phyloP scores from a whole-genome alignment of 140 eudicot genomes.

The Bidens hawaiensis region DNA sequence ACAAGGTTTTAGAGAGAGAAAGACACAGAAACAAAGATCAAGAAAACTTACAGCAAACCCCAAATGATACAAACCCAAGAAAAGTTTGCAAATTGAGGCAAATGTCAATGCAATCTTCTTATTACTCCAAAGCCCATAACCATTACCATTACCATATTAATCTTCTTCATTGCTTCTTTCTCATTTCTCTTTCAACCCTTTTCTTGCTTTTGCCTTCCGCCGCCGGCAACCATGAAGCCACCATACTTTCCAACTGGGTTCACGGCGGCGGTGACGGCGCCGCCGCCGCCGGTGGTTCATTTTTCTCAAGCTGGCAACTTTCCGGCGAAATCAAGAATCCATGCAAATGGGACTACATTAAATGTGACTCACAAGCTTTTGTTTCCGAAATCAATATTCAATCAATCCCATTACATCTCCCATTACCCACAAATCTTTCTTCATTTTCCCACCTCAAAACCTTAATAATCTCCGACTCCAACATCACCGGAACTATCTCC shows the following conservation, averaged over 20 bases:
- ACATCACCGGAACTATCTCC: slow-evolving; percentile 70
- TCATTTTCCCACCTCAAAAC: slow-evolving; percentile 37
- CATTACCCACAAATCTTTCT: slow-evolving; percentile 67
- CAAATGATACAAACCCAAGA: slow-evolving; percentile 67
- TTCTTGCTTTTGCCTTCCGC: slow-evolving; percentile 15
- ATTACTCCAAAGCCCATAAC: slow-evolving; percentile 40
- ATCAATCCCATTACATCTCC: slow-evolving; percentile 39
- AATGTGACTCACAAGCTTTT: slow-evolving; percentile 39
- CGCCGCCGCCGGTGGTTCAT: slow-evolving; percentile 38
- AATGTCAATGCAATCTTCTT: slow-evolving; percentile 50
- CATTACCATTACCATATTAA: slow-evolving; percentile 28
- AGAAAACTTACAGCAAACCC: slow-evolving; percentile 44
- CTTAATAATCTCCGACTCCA: slow-evolving; percentile 47
- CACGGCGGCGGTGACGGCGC: slow-evolving; percentile 20
- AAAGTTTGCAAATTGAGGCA: slow-evolving; percentile 82
- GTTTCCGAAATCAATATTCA: slow-evolving; percentile 59
- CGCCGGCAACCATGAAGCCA: slow-evolving; percentile 41
- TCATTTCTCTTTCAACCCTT: slow-evolving; percentile 17
- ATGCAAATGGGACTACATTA: slow-evolving; percentile 72
- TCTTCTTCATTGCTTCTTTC: slow-evolving; percentile 18
- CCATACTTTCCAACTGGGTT: slow-evolving; percentile 40
- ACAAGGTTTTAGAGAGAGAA: no score
- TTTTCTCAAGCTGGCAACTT: slow-evolving; percentile 53
- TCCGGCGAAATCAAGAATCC: slow-evolving; percentile 58
- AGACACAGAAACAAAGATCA: slow-evolving; percentile 35